These are phyloP conservation scores for Podospora pseudopauciseta DNA, from an alignment of 495 filamentous ascomycete genomes.

Conservation along the genomic window DNA sequence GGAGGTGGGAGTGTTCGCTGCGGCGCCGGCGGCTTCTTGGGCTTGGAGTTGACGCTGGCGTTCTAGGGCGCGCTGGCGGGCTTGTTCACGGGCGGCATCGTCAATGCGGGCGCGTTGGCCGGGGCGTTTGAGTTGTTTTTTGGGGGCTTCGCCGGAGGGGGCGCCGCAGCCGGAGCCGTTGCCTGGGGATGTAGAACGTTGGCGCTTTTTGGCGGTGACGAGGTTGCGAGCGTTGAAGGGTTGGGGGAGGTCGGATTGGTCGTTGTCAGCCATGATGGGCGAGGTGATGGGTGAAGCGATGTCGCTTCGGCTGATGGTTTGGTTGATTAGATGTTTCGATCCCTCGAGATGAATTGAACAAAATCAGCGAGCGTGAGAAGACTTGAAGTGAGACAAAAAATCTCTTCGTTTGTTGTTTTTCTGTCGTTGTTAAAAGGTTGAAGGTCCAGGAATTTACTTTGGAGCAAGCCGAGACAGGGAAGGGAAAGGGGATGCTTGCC, in stretches of 20 bases:
- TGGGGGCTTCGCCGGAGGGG: slow-evolving; percentile 45
- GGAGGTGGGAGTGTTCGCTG: neutral
- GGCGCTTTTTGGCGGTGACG: slow-evolving; percentile 52
- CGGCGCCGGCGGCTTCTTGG: slow-evolving; percentile 40
- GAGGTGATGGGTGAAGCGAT: neutral
- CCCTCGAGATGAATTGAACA: neutral
- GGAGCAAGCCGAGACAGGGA: neutral
- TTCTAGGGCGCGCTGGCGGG: slow-evolving; percentile 63
- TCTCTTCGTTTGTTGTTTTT: neutral
- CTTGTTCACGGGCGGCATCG: slow-evolving; percentile 63
- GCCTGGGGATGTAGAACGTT: slow-evolving; percentile 30
- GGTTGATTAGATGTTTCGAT: neutral
- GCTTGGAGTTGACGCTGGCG: slow-evolving; percentile 57
- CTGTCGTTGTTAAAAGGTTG: neutral
- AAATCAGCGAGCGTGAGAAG: neutral
- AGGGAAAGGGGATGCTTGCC: neutral
- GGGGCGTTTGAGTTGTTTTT: slow-evolving; percentile 75
- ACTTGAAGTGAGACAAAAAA: neutral
- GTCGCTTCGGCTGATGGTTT: neutral
- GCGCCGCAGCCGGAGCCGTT: slow-evolving; percentile 22
- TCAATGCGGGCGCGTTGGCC: slow-evolving; percentile 76
- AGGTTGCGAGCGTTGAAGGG: slow-evolving; percentile 55
- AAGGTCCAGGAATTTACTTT: neutral
- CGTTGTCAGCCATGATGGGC: slow-evolving; percentile 13
- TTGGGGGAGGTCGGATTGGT: slow-evolving; percentile 44